These are phyloP conservation scores for Oryza longistaminata DNA, from an alignment of 176 grass and related monocot species.

Conservation along the genomic window DNA sequence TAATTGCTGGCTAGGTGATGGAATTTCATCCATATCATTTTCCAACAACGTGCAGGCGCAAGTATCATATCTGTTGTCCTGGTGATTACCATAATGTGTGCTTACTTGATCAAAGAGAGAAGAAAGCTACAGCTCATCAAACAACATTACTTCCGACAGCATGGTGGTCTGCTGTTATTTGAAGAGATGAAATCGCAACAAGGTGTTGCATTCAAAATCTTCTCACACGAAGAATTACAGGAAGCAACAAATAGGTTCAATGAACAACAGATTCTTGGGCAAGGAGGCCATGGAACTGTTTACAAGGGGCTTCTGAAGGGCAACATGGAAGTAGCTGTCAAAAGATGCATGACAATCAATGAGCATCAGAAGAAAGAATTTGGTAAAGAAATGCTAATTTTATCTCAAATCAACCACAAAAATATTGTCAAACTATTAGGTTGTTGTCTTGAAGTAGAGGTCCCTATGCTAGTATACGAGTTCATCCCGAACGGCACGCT, in stretches of 20 bases:
- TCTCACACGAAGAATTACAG: too few species aligned
- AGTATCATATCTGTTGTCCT: neutral
- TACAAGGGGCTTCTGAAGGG: too few species aligned
- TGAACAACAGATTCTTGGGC: too few species aligned
- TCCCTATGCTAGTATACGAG: slow-evolving; percentile 16
- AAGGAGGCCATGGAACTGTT: too few species aligned
- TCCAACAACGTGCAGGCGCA: slow-evolving; percentile 9
- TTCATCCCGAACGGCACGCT: slow-evolving; percentile 2
- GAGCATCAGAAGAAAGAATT: slow-evolving; percentile 25
- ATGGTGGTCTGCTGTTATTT: too few species aligned
- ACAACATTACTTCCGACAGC: too few species aligned
- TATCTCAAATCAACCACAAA: slow-evolving; percentile 6
- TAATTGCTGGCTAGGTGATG: too few species aligned
- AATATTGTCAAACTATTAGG: slow-evolving; percentile 26
- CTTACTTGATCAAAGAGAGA: neutral
- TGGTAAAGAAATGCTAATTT: slow-evolving; percentile 18
- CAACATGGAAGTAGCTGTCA: neutral
- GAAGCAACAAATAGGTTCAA: too few species aligned
- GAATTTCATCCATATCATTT: too few species aligned
- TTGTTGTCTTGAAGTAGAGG: slow-evolving; percentile 28
- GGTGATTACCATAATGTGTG: neutral
- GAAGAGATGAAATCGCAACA: too few species aligned
- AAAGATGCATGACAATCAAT: neutral
- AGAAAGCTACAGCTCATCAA: neutral
- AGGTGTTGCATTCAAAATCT: too few species aligned